A percentile compares a stretch with the other conserved stretches of the same genome.
Conservation (phyloP, 441 rosid genomes). For the Populus hybrid region DNA sequence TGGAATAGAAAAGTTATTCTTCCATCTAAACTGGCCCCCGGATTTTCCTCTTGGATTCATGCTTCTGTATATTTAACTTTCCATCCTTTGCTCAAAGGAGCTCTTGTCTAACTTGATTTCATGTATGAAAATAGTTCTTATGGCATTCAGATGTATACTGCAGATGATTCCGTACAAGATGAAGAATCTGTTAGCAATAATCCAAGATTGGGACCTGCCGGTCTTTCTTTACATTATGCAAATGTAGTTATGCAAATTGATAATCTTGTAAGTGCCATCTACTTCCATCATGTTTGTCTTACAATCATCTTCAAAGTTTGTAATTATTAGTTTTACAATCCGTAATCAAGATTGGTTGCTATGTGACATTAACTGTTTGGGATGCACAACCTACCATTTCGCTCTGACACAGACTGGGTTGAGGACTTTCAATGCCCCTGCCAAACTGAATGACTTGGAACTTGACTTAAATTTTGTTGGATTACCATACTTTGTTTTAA, state of each 20-base stretch:
- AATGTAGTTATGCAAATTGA: constrained; percentile 89
- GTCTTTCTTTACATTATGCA: constrained; percentile 97
- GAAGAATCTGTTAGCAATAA: constrained; percentile 39
- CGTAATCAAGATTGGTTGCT: background rate
- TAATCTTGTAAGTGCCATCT: constrained; percentile 69
- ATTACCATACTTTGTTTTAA: background rate
- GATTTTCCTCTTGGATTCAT: background rate
- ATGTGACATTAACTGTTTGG: background rate
- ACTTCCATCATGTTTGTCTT: background rate
- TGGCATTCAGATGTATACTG: background rate
- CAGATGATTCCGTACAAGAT: constrained; percentile 50
- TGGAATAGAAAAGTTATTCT: no score
- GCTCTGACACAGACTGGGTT: background rate
- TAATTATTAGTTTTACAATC: background rate
- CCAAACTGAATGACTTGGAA: background rate
- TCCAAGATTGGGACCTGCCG: constrained; percentile 76
- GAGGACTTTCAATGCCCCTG: background rate
- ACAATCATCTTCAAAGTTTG: background rate
- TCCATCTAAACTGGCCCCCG: no score
- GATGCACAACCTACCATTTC: background rate
- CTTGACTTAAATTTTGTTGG: background rate
- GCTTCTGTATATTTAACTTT: background rate
- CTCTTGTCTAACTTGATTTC: no score
- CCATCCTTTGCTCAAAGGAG: no score
- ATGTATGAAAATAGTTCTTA: background rate